Evolutionary conservation across 768 basidiomycete genomes (phyloP).

Genomic region (Rhodotorula paludigena): DNA sequence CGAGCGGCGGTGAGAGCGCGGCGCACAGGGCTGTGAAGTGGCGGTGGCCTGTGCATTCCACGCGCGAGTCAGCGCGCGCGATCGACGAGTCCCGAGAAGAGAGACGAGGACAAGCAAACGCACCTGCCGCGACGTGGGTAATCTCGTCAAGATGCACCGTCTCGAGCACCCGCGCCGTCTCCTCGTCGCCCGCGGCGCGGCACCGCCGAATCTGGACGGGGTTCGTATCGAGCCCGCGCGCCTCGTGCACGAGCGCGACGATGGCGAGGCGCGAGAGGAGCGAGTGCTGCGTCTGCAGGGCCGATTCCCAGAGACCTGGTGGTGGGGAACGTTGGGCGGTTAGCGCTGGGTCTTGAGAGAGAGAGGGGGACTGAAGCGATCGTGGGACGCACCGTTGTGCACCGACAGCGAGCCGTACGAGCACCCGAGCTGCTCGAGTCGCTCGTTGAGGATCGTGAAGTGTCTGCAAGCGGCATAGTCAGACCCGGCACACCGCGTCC

Average conservation of each 20-base stretch:
- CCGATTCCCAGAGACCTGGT: constrained; percentile 68
- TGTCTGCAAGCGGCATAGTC: constrained; percentile 55
- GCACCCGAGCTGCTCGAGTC: constrained; percentile 56
- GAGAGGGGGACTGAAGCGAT: background rate
- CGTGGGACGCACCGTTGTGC: constrained; percentile 50
- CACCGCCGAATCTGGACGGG: constrained; percentile 72
- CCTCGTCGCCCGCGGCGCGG: constrained; percentile 59
- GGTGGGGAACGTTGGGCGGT: background rate
- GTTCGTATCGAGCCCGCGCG: constrained; percentile 76
- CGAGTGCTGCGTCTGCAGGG: constrained; percentile 61
- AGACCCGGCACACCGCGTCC: background rate
- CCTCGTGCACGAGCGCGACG: constrained; percentile 80
- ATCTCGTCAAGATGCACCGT: constrained; percentile 76
- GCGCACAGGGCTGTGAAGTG: constrained; percentile 23
- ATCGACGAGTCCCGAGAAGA: background rate
- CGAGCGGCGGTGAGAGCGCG: constrained; percentile 44
- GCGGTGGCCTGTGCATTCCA: constrained; percentile 12
- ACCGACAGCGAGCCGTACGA: constrained; percentile 68
- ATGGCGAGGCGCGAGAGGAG: constrained; percentile 70
- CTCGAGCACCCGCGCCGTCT: constrained; percentile 65
- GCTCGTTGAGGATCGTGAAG: constrained; percentile 63
- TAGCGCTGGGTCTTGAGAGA: too few species aligned
- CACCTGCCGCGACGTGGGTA: constrained; percentile 64
- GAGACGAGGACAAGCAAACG: background rate
- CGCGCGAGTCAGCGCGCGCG: too few species aligned